Evolutionary conservation across 352 stramenopile species (phyloP).

Genomic region (Phytophthora melonis): DNA sequence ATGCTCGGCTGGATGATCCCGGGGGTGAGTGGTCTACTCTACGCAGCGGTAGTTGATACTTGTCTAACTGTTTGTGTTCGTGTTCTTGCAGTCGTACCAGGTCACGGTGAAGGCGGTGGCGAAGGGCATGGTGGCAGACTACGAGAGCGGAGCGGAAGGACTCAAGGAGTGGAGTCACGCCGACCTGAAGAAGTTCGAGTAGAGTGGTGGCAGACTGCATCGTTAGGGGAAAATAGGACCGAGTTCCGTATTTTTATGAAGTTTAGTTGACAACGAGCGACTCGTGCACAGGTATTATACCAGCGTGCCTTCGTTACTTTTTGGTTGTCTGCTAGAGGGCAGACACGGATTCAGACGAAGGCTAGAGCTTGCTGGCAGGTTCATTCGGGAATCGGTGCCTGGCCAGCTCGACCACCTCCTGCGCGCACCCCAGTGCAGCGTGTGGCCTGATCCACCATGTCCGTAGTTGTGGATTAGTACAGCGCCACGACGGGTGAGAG

Average conservation of each 20-base stretch:
- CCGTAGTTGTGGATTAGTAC: conserved; percentile 80
- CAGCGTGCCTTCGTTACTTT: no score
- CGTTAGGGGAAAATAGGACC: not conserved
- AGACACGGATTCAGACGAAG: not conserved
- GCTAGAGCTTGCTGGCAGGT: conserved; percentile 12
- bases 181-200: conserved; percentile 69
- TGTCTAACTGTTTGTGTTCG: no score
- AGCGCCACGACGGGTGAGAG: conserved; percentile 41
- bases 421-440: conserved; percentile 72
- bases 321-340: not conserved
- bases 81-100: conserved; percentile 36
- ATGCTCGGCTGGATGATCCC: conserved; percentile 60
- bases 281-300: not conserved
- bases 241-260: not conserved
- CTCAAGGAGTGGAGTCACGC: conserved; percentile 60
- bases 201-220: not conserved
- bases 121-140: conserved; percentile 77
- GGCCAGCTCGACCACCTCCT: conserved; percentile 55
- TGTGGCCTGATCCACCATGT: conserved; percentile 71
- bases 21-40: conserved; percentile 44
- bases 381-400: conserved; percentile 24
- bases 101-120: conserved; percentile 61
- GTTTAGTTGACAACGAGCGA: not conserved
- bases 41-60: no score
- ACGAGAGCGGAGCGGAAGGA: conserved; percentile 54